A percentile compares a stretch with the other conserved stretches of the same genome.
These are phyloP conservation scores for Dactylellina parvicollis DNA, from an alignment of 2,329 filamentous ascomycete species.

Conservation along the genomic window DNA sequence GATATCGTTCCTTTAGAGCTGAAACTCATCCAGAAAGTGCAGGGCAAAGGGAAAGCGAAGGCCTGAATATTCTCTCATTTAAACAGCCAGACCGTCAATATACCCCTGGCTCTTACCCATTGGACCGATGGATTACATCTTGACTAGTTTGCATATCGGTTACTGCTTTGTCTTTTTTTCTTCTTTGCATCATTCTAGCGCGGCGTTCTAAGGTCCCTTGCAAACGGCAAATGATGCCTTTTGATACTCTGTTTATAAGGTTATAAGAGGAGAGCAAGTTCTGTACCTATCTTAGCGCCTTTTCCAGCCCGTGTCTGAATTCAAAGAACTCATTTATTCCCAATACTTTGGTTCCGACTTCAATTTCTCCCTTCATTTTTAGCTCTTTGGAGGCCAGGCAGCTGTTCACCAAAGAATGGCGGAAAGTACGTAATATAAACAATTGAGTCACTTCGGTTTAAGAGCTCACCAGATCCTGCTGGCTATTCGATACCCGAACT, in stretches of 20 bases:
- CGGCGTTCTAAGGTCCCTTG: constrained; percentile 11
- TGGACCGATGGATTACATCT: too few relatives aligned
- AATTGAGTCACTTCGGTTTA: neutral
- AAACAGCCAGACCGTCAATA: neutral
- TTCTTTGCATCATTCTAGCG: constrained; percentile 27
- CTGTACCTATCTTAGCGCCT: too few relatives aligned
- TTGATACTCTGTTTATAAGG: neutral
- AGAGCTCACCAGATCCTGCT: constrained; percentile 5
- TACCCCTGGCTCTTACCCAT: neutral
- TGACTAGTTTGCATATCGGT: too few relatives aligned
- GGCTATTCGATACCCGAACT: neutral
- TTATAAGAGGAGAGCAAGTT: too few relatives aligned
- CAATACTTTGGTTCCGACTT: too few relatives aligned
- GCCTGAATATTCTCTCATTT: constrained; percentile 2
- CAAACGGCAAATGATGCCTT: neutral
- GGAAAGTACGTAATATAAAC: too few relatives aligned
- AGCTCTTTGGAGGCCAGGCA: too few relatives aligned
- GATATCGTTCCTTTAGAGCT: constrained; percentile 58
- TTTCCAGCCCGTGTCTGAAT: too few relatives aligned
- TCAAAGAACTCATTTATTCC: too few relatives aligned
- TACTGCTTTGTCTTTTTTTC: neutral
- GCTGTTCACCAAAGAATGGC: too few relatives aligned
- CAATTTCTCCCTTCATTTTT: too few relatives aligned
- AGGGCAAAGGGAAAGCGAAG: constrained; percentile 55
- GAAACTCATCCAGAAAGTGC: constrained; percentile 54